These are phyloP conservation scores for Aspergillus carbonarius DNA, from an alignment of 2,329 filamentous ascomycete genomes.

Conservation along the genomic window DNA sequence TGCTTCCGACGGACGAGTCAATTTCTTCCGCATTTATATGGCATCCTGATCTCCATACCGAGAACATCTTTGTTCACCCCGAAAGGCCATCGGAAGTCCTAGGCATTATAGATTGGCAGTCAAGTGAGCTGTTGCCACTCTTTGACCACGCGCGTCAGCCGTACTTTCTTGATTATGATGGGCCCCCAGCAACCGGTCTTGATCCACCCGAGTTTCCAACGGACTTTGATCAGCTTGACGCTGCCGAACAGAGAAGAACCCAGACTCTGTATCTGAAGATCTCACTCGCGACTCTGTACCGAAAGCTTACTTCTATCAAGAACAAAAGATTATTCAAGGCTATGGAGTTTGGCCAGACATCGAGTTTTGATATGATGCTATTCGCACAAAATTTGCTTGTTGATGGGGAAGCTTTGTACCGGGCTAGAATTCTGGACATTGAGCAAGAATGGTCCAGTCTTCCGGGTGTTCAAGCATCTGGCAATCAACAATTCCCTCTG, in stretches of 20 bases:
- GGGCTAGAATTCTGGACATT: constrained; percentile 8
- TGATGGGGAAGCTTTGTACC: constrained; percentile 15
- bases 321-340: constrained; percentile 11
- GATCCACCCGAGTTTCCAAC: constrained; percentile 10
- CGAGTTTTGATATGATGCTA: constrained; percentile 15
- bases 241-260: constrained; percentile 7
- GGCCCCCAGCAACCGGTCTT: constrained; percentile 16
- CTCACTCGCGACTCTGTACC: constrained; percentile 12
- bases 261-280: constrained; percentile 12
- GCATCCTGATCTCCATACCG: constrained; percentile 42
- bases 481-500: constrained; percentile 12
- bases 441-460: constrained; percentile 13
- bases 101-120: constrained; percentile 29
- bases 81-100: constrained; percentile 18
- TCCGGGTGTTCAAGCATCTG: constrained; percentile 12
- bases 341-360: constrained; percentile 12
- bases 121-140: constrained; percentile 33
- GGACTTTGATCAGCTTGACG: constrained; percentile 28
- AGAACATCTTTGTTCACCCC: constrained; percentile 30
- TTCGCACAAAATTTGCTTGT: constrained; percentile 15
- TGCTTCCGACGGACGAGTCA: constrained; percentile 27
- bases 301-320: constrained; percentile 7
- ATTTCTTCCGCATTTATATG: constrained; percentile 29
- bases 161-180: constrained; percentile 35
- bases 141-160: constrained; percentile 37